Base-by-base conservation (phyloP, 2,329 filamentous ascomycete genomes). In the Myrmaecium sp. region DNA sequence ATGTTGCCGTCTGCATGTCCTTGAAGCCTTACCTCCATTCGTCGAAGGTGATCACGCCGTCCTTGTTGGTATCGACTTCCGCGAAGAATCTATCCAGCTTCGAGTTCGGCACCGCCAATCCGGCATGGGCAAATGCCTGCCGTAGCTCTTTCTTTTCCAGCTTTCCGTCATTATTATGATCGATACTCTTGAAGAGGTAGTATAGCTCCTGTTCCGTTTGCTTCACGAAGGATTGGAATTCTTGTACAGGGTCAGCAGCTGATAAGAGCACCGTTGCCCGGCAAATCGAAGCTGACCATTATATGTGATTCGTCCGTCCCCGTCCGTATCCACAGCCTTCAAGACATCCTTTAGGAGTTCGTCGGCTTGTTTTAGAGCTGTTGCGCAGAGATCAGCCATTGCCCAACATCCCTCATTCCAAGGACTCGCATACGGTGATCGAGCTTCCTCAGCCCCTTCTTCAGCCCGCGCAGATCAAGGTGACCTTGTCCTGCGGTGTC, bases 361-460 rank as follows among this genome's bases (percentile, higher is more conserved):
- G 51, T 92, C 79, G 47, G 89, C 89, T 63, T 94, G 89, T 60
- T 94, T 92, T 45, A 98, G 56, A 36, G 75, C 71, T 74, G 41
- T 37, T 37, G 24, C 15, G 26, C 14, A n/a, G n/a, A 19, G 21
- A 24, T 38, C 23, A 37, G 32, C 36, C 14, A 36, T 31, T 34
- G 41, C 34, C 47, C 40, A 43, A 36, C 32, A 21, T 27, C 30
- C 15, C 17, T n/a, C n/a, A n/a, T n/a, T n/a, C n/a, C 22, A 21
- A 30, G 20, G 23, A 13, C 5, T 16, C 21, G 21, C 74, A 57
- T 57, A 92, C 83, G 89, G 51, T 98, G 89, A 51, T 95, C 84
- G 44, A 95, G 82, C 53, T 74, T 79, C 49, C 64, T 72, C 46
- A 98, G 57, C 4, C 86, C 89, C 55, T 73, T 80, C 56, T 84